Evolutionary conservation across 1,139 yeast species (phyloP).

Genomic region (Nakaseomyces delphensis): DNA sequence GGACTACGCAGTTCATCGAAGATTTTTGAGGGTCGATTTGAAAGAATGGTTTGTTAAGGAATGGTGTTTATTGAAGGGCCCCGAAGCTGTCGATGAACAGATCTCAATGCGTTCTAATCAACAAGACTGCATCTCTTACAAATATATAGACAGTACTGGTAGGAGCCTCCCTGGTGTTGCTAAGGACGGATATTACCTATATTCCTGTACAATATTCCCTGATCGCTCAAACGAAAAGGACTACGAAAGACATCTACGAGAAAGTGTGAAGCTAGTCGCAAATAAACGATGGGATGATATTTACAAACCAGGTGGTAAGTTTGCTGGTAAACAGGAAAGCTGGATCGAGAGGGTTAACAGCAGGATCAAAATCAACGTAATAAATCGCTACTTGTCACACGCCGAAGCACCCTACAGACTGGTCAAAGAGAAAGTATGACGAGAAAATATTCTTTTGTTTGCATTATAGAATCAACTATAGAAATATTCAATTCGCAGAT

Average conservation of each 20-base stretch:
- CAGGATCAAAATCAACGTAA: conserved; percentile 20
- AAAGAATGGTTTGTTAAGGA: conserved; percentile 31
- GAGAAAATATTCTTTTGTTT: too few species aligned
- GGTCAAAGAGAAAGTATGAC: not conserved
- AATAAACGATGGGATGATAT: conserved; percentile 17
- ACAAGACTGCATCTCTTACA: conserved; percentile 9
- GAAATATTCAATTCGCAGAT: too few species aligned
- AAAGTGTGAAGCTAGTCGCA: conserved; percentile 31
- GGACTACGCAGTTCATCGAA: conserved; percentile 35
- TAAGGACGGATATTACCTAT: conserved; percentile 43
- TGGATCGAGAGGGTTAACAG: conserved; percentile 30
- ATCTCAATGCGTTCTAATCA: not conserved
- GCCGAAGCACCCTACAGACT: conserved; percentile 4
- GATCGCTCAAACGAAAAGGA: conserved; percentile 30
- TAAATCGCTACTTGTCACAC: conserved; percentile 13
- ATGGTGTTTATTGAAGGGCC: conserved; percentile 24
- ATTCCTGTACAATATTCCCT: conserved; percentile 37
- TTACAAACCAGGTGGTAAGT: conserved; percentile 9
- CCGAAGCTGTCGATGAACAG: conserved; percentile 16
- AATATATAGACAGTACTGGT: conserved; percentile 10
- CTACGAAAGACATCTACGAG: conserved; percentile 31
- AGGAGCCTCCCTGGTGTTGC: conserved; percentile 18
- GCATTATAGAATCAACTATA: too few species aligned
- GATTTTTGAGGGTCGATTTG: conserved; percentile 36
- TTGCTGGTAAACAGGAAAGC: conserved; percentile 7